phyloP scores from a whole-genome alignment of 345 rosid genomes.

The Eucalyptus sp. region DNA sequence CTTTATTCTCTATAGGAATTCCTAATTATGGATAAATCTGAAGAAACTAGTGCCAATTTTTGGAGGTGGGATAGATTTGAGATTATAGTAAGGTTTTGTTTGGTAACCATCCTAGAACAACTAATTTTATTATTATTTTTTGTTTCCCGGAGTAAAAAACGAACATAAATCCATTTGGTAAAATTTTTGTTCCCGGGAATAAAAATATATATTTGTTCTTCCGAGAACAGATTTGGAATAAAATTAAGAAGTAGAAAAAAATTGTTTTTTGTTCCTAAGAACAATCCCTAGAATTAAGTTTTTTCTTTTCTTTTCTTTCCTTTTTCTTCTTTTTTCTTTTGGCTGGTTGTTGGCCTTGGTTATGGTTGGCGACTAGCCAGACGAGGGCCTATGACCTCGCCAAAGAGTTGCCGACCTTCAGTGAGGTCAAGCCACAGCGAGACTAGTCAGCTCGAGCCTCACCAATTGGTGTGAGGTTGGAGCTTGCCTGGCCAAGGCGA shows the following conservation, averaged over 20 bases:
- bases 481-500: neutral
- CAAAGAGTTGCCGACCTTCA: fast-evolving
- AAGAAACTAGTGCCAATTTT: neutral
- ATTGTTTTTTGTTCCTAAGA: no score
- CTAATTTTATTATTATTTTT: no score
- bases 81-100: no score
- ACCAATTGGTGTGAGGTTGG: fast-evolving
- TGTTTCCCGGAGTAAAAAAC: no score
- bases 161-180: no score
- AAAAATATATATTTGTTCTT: no score
- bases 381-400: fast-evolving
- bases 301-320: neutral
- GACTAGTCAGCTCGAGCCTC: fast-evolving
- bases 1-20: neutral
- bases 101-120: no score
- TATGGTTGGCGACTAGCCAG: fast-evolving
- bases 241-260: neutral
- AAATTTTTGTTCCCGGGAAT: fast-evolving
- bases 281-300: no score
- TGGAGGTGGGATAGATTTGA: neutral
- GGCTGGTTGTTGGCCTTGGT: neutral
- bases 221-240: fast-evolving
- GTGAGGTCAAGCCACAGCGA: fast-evolving
- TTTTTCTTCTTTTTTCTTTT: no score
- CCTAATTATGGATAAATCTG: neutral